Conservation (phyloP, 371 early-diverging fungal genomes). For the Chytridium lagenaria region DNA sequence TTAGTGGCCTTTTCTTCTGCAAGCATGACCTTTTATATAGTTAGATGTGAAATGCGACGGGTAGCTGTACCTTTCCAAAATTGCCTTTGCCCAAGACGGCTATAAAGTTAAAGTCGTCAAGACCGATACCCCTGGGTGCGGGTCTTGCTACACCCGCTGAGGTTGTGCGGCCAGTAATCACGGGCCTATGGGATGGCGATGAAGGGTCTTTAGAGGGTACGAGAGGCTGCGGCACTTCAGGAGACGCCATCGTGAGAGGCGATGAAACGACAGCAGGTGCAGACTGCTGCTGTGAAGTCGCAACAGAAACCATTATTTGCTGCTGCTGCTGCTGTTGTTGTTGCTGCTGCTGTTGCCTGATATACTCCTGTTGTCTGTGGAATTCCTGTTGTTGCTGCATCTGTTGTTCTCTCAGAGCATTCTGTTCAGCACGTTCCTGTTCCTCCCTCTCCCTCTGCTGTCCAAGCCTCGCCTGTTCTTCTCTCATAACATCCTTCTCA, state of each 20-base stretch:
- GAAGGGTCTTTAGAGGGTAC: background rate
- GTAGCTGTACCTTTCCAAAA: constrained; percentile 88
- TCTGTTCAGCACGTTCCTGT: constrained; percentile 42
- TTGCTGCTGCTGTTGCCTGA: constrained; percentile 61
- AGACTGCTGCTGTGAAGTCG: background rate
- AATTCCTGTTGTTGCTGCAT: constrained; percentile 69
- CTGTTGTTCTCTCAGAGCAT: constrained; percentile 45
- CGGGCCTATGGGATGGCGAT: background rate
- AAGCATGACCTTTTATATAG: constrained; percentile 78
- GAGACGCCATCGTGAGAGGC: background rate
- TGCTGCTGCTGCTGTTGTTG: constrained; percentile 55
- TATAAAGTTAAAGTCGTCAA: constrained; percentile 85
- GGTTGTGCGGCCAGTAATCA: constrained; percentile 7
- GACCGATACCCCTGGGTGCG: constrained; percentile 34
- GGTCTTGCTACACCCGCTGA: background rate
- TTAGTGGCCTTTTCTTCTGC: constrained; percentile 83
- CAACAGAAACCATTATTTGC: constrained; percentile 14
- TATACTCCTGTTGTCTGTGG: constrained; percentile 40
- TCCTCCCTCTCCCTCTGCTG: constrained; percentile 34
- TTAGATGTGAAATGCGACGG: constrained; percentile 18
- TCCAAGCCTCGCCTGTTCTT: background rate
- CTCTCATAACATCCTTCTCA: constrained; percentile 9
- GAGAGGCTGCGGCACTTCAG: background rate
- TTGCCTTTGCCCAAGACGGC: constrained; percentile 96
- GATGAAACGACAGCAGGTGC: background rate